Conservation (phyloP, 225 moss, liverwort and hornwort genomes). For the Marchantia polymorpha region DNA sequence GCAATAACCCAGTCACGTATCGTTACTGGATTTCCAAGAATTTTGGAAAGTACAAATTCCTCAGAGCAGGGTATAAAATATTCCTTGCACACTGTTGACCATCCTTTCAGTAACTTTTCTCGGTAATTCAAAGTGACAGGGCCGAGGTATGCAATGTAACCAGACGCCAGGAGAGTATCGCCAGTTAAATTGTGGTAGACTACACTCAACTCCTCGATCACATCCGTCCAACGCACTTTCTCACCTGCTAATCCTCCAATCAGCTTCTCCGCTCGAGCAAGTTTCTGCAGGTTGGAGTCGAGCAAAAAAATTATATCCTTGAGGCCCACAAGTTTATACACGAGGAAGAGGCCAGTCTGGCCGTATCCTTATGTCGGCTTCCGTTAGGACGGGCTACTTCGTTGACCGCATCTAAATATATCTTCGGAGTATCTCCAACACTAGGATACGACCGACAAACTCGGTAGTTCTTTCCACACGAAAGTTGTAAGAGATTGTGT, state of each 20-base stretch:
- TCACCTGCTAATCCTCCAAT: constrained; percentile 78
- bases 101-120: constrained; percentile 45
- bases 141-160: constrained; percentile 78
- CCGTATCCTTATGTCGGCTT: not conserved
- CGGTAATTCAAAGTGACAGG: constrained; percentile 66
- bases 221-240: constrained; percentile 65
- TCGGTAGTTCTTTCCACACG: no score
- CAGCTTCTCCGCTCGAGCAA: constrained; percentile 58
- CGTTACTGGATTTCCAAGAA: constrained; percentile 57
- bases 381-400: not conserved
- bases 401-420: not conserved
- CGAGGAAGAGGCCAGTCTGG: not conserved
- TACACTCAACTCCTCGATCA: constrained; percentile 50
- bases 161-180: constrained; percentile 66
- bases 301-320: not conserved
- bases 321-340: not conserved
- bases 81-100: constrained; percentile 52
- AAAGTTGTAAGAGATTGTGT: no score
- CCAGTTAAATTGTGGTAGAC: constrained; percentile 54
- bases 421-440: no score
- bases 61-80: constrained; percentile 68
- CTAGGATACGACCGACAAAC: no score
- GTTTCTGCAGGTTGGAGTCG: constrained; percentile 53
- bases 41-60: constrained; percentile 49
- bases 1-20: constrained; percentile 77